Conservation (phyloP, 805 yeast species). For the Pichia scutulata region DNA sequence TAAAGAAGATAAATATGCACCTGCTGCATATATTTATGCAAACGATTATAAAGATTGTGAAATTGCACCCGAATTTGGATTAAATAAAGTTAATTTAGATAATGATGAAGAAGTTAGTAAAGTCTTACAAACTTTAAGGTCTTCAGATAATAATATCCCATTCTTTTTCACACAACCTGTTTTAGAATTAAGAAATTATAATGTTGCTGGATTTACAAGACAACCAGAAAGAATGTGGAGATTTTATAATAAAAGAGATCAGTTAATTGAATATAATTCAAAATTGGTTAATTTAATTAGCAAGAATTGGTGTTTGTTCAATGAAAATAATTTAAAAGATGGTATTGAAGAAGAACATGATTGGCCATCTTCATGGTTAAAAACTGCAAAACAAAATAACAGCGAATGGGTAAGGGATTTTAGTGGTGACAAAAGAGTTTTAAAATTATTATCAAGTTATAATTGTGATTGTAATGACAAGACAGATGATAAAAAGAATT, state of each 20-base stretch:
- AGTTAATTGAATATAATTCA: constrained; percentile 29
- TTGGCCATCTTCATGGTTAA: constrained; percentile 86
- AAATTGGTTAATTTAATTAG: constrained; percentile 18
- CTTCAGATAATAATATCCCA: constrained; percentile 35
- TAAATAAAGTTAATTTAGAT: constrained; percentile 4
- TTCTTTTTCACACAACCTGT: constrained; percentile 72
- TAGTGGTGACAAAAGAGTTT: constrained; percentile 59
- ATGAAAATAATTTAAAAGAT: constrained; percentile 32
- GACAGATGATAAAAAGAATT: constrained; percentile 9
- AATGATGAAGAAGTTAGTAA: constrained; percentile 1
- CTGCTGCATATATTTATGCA: constrained; percentile 55
- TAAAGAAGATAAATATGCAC: constrained; percentile 13
- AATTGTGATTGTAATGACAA: constrained; percentile 14
- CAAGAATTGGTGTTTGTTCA: constrained; percentile 49
- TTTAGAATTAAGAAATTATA: constrained; percentile 67
- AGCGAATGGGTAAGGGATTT: constrained; percentile 88
- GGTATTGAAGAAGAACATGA: constrained; percentile 64
- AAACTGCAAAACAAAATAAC: constrained; percentile 58
- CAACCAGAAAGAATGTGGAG: constrained; percentile 72
- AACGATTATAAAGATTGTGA: constrained; percentile 45
- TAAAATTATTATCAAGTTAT: constrained; percentile 43
- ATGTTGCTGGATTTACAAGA: constrained; percentile 67
- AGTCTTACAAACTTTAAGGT: constrained; percentile 24
- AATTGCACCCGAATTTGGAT: constrained; percentile 55
- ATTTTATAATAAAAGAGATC: constrained; percentile 65